phyloP scores from a whole-genome alignment of 495 filamentous ascomycete species.

The Penicillium canescens region DNA sequence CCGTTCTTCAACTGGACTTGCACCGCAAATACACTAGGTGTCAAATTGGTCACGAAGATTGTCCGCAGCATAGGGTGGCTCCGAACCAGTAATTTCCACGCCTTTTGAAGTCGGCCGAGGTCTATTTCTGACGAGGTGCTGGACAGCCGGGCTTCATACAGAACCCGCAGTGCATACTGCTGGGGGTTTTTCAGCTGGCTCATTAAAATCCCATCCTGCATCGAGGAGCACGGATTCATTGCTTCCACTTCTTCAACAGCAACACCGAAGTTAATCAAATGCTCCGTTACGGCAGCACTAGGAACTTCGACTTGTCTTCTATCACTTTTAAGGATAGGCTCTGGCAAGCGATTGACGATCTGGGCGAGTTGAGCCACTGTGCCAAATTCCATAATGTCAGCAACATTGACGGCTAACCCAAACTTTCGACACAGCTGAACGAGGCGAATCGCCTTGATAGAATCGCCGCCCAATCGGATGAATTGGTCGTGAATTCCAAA shows the following conservation, averaged over 20 bases:
- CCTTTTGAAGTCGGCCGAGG: background rate
- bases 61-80: background rate
- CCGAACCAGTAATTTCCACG: background rate
- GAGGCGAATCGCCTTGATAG: background rate
- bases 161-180: background rate
- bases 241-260: background rate
- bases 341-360: background rate
- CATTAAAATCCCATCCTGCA: background rate
- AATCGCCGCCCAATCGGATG: background rate
- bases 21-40: background rate
- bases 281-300: background rate
- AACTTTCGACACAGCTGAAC: background rate
- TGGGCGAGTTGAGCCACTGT: background rate
- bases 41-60: background rate
- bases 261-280: background rate
- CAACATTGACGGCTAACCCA: background rate
- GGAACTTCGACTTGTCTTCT: background rate
- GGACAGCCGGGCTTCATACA: background rate
- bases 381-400: background rate
- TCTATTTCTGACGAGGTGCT: background rate
- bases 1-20: background rate
- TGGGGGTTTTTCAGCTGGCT: background rate
- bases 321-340: background rate
- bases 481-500: background rate
- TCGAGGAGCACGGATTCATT: background rate